Percentiles rank a stretch among this genome's conserved stretches.
Conservation (phyloP, 495 filamentous ascomycete species). For the Aspergillus leporis region DNA sequence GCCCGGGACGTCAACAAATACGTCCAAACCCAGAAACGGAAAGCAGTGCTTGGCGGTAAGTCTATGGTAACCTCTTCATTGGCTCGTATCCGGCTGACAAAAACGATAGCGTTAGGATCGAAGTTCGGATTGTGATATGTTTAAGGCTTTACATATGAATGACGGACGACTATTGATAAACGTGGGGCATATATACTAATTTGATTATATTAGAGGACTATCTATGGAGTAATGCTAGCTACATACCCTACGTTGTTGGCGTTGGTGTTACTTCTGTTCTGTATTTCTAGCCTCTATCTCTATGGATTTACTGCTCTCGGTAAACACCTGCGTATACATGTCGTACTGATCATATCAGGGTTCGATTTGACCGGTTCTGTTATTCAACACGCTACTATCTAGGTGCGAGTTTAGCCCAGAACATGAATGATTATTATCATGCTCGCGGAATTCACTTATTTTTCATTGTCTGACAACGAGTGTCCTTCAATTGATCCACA, state of each 20-base stretch:
- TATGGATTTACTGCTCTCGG: background rate
- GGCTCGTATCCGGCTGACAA: slow-evolving; percentile 5
- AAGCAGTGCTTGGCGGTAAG: slow-evolving; percentile 67
- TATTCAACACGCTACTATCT: too few relatives aligned
- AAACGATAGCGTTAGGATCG: slow-evolving; percentile 37
- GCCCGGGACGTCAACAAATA: slow-evolving; percentile 85
- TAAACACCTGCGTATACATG: background rate
- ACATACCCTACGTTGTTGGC: slow-evolving; percentile 5
- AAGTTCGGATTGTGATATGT: slow-evolving; percentile 42
- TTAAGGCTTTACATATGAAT: background rate
- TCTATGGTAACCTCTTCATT: slow-evolving; percentile 9
- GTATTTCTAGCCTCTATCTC: background rate
- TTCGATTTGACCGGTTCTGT: too few relatives aligned
- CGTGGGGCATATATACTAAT: background rate
- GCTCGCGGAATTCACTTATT: too few relatives aligned
- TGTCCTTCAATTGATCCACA: too few relatives aligned
- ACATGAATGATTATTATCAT: too few relatives aligned
- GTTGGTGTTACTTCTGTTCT: background rate
- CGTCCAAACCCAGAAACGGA: slow-evolving; percentile 81
- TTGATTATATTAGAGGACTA: background rate
- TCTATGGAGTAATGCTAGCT: background rate
- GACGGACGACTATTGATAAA: background rate
- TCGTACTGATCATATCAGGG: too few relatives aligned
- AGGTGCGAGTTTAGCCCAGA: too few relatives aligned
- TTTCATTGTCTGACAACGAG: too few relatives aligned